A percentile compares a stretch with the other conserved stretches of the same genome.
These are phyloP conservation scores for Blastobotrys serpentis DNA, from an alignment of 1,139 yeast genomes.

Conservation along the genomic window DNA sequence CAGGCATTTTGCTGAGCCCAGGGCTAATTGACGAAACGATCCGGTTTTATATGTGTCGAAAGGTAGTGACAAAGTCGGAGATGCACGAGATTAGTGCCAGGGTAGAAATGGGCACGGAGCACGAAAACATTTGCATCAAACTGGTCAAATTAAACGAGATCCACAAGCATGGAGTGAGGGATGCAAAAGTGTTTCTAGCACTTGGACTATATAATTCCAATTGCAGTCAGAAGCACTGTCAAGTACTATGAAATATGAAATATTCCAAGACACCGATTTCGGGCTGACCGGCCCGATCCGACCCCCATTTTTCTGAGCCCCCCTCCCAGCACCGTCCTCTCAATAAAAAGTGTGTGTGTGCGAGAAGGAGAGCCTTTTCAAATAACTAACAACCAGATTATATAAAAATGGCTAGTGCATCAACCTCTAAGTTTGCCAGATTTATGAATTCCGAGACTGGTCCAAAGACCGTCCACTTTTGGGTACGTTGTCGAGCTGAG, in stretches of 20 bases:
- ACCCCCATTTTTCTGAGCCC: not conserved
- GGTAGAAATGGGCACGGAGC: constrained; percentile 20
- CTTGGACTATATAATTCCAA: constrained; percentile 19
- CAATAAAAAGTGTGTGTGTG: constrained; percentile 4
- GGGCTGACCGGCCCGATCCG: constrained; percentile 9
- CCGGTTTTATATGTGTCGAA: constrained; percentile 21
- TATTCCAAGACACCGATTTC: too few species aligned
- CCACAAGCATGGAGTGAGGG: constrained; percentile 17
- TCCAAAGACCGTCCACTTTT: constrained; percentile 91
- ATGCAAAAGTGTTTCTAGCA: constrained; percentile 28
- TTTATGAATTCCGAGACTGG: constrained; percentile 88
- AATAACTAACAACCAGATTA: too few species aligned
- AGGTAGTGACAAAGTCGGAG: constrained; percentile 19
- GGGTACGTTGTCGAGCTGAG: constrained; percentile 51
- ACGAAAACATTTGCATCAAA: constrained; percentile 22
- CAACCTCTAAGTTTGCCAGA: constrained; percentile 51
- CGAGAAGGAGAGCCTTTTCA: too few species aligned
- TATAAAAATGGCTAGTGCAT: constrained; percentile 50
- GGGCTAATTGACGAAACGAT: constrained; percentile 28
- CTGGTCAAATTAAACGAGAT: constrained; percentile 21
- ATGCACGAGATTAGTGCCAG: constrained; percentile 24
- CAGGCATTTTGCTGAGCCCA: constrained; percentile 24
- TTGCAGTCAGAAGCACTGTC: too few species aligned
- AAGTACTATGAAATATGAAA: too few species aligned
- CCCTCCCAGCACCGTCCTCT: not conserved